A percentile compares a stretch with the other conserved stretches of the same genome.
These are phyloP conservation scores for Microsporum ferrugineum DNA, from an alignment of 2,329 filamentous ascomycete genomes.

Conservation along the genomic window DNA sequence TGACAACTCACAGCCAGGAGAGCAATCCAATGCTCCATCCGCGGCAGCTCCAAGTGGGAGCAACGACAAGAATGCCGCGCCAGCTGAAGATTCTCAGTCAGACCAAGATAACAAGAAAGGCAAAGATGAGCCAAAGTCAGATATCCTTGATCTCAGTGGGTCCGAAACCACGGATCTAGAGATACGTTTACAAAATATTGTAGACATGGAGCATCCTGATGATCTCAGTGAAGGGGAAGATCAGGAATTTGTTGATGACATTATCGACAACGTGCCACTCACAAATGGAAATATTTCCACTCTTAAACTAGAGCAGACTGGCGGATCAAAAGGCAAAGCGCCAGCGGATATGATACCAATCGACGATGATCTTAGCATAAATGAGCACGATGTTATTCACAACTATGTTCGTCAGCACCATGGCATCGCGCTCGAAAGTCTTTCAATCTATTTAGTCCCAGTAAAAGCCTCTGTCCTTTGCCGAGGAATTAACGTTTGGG, in stretches of 20 bases:
- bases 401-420: constrained; percentile 49
- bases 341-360: background rate
- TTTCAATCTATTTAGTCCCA: constrained; percentile 50
- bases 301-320: background rate
- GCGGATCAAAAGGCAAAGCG: background rate
- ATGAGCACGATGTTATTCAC: constrained; percentile 6
- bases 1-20: background rate
- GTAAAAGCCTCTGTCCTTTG: constrained; percentile 48
- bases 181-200: constrained; percentile 12
- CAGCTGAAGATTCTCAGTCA: constrained; percentile 12
- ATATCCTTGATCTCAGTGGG: background rate
- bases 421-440: constrained; percentile 45
- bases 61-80: background rate
- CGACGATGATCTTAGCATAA: background rate
- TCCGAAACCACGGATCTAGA: constrained; percentile 10
- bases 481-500: constrained; percentile 46
- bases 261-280: background rate
- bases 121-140: background rate
- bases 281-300: background rate
- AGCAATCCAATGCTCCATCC: background rate
- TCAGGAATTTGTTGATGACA: constrained; percentile 16
- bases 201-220: constrained; percentile 26
- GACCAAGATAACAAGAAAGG: background rate
- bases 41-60: background rate
- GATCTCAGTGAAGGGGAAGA: constrained; percentile 21